Base-by-base conservation (phyloP, 1,139 yeast species). In the Waltiozyma solani region DNA sequence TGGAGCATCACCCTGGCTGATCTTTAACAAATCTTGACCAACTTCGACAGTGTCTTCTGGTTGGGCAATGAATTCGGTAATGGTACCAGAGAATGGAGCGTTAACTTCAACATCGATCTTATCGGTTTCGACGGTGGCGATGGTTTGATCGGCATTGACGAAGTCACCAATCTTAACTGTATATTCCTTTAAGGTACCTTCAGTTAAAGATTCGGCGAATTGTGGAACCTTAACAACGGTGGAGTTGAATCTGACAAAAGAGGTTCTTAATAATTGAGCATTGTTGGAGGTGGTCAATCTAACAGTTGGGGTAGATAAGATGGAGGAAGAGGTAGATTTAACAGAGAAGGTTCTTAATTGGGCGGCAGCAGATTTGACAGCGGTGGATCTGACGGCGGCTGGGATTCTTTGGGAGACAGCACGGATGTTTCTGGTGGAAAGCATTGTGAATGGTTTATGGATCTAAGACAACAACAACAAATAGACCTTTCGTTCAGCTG, bases 201-300 rank as follows among this genome's bases (percentile, higher is more conserved):
- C 99, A 37, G 96, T 86, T 58, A 91, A 82, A 40, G 97, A 89
- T 66, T 91, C 99, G 37, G 98, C 98, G 96, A 91, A 87, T 51
- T 86, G 95, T 38, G 99, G 99, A 30, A 91, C 98, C 63, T 87
- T 85, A 42, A 91, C 95, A 40, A 62, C 52, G 36, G 66, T 60
- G 27, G 68, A 60, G 41, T 62, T 59, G 46, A 42, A 48, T 42
- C 56, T 49, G 23, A 45, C 44, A 30, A 46, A 46, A 24, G 44
- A 24, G 17, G 40, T 23, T 21, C 31, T n/a, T n/a, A n/a, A 36
- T 43, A 22, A 32, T 19, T 15, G 34, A 18, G 11, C 17, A 24
- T 24, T 11, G 35, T 12, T 25, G 14, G 20, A 17, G n/a, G 11
- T 18, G 26, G 22, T 39, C 24, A 37, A 36, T 37, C 17, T 25